Evolutionary conservation across 495 filamentous ascomycete species (phyloP), one percentile per base, ranked within the genome.

Genomic region (Jackrogersella multiformis): DNA sequence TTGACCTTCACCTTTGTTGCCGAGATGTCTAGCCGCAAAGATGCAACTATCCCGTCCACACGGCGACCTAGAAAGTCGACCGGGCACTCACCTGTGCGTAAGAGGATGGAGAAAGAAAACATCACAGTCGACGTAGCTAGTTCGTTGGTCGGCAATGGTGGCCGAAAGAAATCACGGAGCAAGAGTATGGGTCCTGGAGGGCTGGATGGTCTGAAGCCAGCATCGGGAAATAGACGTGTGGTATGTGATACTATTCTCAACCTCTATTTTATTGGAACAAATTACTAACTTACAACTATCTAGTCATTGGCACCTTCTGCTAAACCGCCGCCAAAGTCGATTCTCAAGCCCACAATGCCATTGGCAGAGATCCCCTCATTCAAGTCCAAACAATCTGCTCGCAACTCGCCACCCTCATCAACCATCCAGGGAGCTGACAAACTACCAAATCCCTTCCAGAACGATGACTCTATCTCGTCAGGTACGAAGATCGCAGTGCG

Each of bases 121-220:
- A 81, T 85, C 66, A 92, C 87, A 7, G 75, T 86, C 34, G 89
- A 91, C 64, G 70, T 88, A 41, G 74, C 73, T 63, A 66, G 72
- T 74, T 64, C 76, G 64, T 64, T 78, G 76, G 56, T 82, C 73
- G 68, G 75, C 72, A 61, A 75, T 69, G 70, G 66, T 48, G 66
- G 76, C 7, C 82, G 81, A 48, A 92, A 89, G 77, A 96, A 96
- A 78, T 91, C 88, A 32, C 87, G 95, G 51, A 97, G 95, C 76
- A 97, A 97, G 78, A 97, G 93, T 74, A 86, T 99, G 63, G 95
- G 95, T 1, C 94, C 94, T 20, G 95, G 93, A 18, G 92, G 94
- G 52, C 78, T 97, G 30, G 93, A 93, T 80, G 87, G 87, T 53
- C 82, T 96, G 39, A 92, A 92, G 74, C 83, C 89, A 63, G 87